Evolutionary conservation across 768 basidiomycete genomes (phyloP).

Genomic region (Filobasidium wieringae): DNA sequence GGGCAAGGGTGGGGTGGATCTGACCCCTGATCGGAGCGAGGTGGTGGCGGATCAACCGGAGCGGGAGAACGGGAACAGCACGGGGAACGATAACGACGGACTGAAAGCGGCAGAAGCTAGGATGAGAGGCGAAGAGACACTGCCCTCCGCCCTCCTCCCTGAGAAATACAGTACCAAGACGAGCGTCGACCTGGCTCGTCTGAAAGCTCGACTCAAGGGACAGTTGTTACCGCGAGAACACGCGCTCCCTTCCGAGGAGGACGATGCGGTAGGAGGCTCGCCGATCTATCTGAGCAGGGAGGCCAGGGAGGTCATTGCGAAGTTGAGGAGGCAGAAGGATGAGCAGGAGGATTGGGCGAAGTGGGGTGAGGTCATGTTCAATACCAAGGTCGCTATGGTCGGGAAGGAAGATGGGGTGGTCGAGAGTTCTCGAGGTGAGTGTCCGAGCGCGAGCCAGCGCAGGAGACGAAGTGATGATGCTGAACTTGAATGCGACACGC

Average conservation of each 20-base stretch:
- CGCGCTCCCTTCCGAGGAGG: slow-evolving; percentile 6
- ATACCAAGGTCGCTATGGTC: too few relatives aligned
- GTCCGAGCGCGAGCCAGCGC: too few relatives aligned
- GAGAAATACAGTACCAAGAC: slow-evolving; percentile 35
- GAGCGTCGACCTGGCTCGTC: slow-evolving; percentile 12
- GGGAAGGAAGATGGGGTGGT: too few relatives aligned
- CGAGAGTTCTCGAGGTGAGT: too few relatives aligned
- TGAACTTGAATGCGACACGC: too few relatives aligned
- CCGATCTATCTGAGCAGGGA: slow-evolving; percentile 37
- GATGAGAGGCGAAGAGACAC: slow-evolving; percentile 9
- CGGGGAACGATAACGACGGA: too few relatives aligned
- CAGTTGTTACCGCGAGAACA: slow-evolving; percentile 18
- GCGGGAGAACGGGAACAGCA: background rate
- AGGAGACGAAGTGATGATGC: too few relatives aligned
- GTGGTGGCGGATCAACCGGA: background rate
- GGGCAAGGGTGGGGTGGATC: slow-evolving; percentile 71
- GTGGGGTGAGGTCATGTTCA: slow-evolving; percentile 40
- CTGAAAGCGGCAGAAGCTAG: slow-evolving; percentile 5
- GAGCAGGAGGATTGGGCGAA: slow-evolving; percentile 39
- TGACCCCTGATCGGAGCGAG: slow-evolving; percentile 43
- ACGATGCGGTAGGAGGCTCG: slow-evolving; percentile 27
- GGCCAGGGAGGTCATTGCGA: slow-evolving; percentile 36
- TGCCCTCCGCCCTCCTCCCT: slow-evolving; percentile 8
- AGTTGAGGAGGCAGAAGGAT: slow-evolving; percentile 36
- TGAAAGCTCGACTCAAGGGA: background rate